A percentile compares a stretch with the other conserved stretches of the same genome.
phyloP scores from a whole-genome alignment of 208 protist genomes.

The Leishmania mexicana region DNA sequence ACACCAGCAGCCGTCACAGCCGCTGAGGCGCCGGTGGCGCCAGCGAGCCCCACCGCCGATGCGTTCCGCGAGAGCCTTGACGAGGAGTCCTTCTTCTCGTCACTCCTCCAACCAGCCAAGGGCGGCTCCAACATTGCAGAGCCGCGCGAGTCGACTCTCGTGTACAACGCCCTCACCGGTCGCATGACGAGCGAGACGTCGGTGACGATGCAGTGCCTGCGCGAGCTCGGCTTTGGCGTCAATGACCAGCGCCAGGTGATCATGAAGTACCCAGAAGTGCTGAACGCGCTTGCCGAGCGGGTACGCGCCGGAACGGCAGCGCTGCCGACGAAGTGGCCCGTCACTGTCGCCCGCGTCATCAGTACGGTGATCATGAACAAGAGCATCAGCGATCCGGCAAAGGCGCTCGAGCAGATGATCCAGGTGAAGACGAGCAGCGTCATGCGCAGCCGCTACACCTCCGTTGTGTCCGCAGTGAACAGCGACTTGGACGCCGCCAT shows the following conservation, averaged over 20 bases:
- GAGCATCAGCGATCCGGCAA: conserved; percentile 67
- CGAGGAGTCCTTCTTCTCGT: conserved; percentile 40
- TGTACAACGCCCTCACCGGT: conserved; percentile 86
- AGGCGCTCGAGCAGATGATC: conserved; percentile 80
- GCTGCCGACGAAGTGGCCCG: conserved; percentile 73
- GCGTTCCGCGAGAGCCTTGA: conserved; percentile 25
- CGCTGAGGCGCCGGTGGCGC: background rate
- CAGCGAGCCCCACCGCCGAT: conserved; percentile 2
- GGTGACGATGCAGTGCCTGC: conserved; percentile 52
- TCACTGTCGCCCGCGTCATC: conserved; percentile 61
- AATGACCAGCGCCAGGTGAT: conserved; percentile 72
- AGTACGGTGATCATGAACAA: conserved; percentile 64
- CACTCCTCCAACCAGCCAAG: conserved; percentile 11
- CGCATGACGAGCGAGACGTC: conserved; percentile 85
- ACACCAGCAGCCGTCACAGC: background rate
- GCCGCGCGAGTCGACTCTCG: conserved; percentile 45
- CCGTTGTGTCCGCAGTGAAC: conserved; percentile 58
- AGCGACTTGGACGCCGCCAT: conserved; percentile 26
- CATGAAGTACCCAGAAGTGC: conserved; percentile 54
- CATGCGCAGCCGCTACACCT: conserved; percentile 71
- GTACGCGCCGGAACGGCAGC: conserved; percentile 57
- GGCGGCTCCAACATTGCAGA: background rate
- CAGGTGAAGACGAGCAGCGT: conserved; percentile 82
- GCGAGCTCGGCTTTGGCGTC: conserved; percentile 79
- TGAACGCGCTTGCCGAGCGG: conserved; percentile 68